Base-by-base conservation (phyloP, 1,284 basidiomycete genomes). In the Malassezia yamatoensis region DNA sequence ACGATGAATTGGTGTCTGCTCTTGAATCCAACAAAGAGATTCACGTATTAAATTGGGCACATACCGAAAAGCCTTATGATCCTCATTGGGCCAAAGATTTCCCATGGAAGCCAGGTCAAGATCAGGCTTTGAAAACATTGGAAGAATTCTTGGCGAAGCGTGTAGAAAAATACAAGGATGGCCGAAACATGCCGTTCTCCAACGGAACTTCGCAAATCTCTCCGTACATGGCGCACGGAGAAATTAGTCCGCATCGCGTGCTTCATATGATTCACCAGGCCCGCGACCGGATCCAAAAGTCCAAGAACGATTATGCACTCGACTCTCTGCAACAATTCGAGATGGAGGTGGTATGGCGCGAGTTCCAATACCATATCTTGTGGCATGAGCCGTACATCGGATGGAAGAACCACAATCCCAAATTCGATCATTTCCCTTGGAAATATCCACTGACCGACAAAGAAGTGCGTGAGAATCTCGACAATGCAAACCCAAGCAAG, bases 301-400 rank as follows among this genome's bases (percentile, higher is more conserved):
- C 24, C 13, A 48, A 46, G 32, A 18, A 46, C 33, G 49, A 42
- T 15, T 16, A 33, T 2, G 45, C 38, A 12, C 32, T 48, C 11
- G 47, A 39, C 13, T 54, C 53, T 3, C 21, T 42, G 1, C 16
- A 49, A 15, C 46, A 37, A 16, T 54, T 54, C 34, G 53, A 49
- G 18, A 16, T 24, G 10, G 53, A 54, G 20, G 8, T 54, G n/a
- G 29, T 54, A 5, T 54, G 53, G 53, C 53, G 53, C 33, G 53
- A 54, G 32, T 54, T 54, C 32, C 48, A 54, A 37, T 54, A 54
- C 33, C 53, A 54, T 43, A 32, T 54, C 7, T 12, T 54, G 20
- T 54, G 44, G 16, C 53, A 54, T 35, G 36, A 54, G 36, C 53
- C 53, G 15, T 36, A 54, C 33, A 29, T 54, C 2, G 45, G 37